phyloP scores from a whole-genome alignment of 2,329 filamentous ascomycete genomes.

The Colletotrichum chrysophilum region DNA sequence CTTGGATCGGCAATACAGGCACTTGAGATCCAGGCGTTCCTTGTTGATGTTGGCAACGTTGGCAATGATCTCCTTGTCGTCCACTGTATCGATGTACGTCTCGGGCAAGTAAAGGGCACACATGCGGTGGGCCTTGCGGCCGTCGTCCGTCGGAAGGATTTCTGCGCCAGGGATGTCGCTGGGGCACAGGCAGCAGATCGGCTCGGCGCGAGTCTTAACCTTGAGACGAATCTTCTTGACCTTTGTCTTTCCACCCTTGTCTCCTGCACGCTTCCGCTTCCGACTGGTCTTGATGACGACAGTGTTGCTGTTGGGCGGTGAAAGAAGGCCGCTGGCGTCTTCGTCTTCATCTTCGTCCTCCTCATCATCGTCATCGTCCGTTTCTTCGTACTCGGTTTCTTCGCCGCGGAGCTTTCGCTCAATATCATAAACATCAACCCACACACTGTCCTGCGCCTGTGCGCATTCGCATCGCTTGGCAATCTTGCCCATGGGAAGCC shows the following conservation, averaged over 20 bases:
- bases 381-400: conserved; percentile 80
- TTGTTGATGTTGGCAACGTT: conserved; percentile 85
- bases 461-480: conserved; percentile 98
- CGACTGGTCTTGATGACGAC: conserved; percentile 41
- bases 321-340: conserved; percentile 72
- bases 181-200: conserved; percentile 90
- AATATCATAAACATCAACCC: conserved; percentile 96
- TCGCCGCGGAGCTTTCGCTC: conserved; percentile 93
- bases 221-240: conserved; percentile 81
- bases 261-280: conserved; percentile 69
- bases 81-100: conserved; percentile 79
- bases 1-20: conserved; percentile 92
- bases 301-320: conserved; percentile 62
- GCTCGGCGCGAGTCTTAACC: conserved; percentile 71
- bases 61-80: conserved; percentile 75
- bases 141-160: conserved; percentile 87
- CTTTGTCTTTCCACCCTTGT: conserved; percentile 56
- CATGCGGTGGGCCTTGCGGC: conserved; percentile 83
- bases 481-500: conserved; percentile 93
- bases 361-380: conserved; percentile 72
- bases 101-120: conserved; percentile 93
- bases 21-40: conserved; percentile 88
- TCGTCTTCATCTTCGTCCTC: conserved; percentile 71
- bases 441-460: conserved; percentile 94
- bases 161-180: conserved; percentile 85